Base-by-base conservation (phyloP, 148 eudicot species). In the Pharnaceum exiguum region DNA sequence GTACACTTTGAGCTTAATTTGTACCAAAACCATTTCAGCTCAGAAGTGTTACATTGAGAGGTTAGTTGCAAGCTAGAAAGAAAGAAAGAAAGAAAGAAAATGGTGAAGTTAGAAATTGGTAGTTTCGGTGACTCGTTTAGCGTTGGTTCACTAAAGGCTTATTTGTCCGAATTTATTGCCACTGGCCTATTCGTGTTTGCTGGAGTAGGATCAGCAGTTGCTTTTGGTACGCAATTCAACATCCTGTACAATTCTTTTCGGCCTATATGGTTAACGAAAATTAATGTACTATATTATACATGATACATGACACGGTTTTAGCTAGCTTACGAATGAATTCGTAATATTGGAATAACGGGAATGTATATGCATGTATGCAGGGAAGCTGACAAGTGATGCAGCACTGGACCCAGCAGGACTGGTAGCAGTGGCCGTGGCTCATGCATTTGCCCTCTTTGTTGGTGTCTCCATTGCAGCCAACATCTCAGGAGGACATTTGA, bases 141-240 rank as follows among this genome's bases (percentile, higher is more conserved):
- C 43, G 67, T 40, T 39, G 68, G 50, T 3, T 83, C 95, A 52
- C 43, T 87, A 3, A 87, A 63, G 71, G 51, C 75, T 36, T 87
- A 87, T 35, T 44, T 84, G 9, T 73, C 95, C 40, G 96, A 88
- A 75, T 88, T 88, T 62, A 84, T 87, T 52, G 84, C 96, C 39
- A 87, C 95, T n/a, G 76, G 81, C 27, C 77, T 87, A 25, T 87
- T 87, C 57, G 95, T 87, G 0, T 84, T 87, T 60, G 95, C 95
- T 7, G 95, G 95, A 15, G 95, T 84, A n/a, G 95, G 95, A 26
- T 87, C 95, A 0, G 95, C 87, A 2, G 51, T 88, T 0, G 80
- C 96, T 53, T 88, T 59, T 60, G 64, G 95, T 87, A 75, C 66
- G 82, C n/a, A n/a, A n/a, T n/a, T n/a, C n/a, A n/a, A n/a, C n/a